Evolutionary conservation across 2,329 filamentous ascomycete genomes (phyloP).

Genomic region (Paecilomyces formosus): DNA sequence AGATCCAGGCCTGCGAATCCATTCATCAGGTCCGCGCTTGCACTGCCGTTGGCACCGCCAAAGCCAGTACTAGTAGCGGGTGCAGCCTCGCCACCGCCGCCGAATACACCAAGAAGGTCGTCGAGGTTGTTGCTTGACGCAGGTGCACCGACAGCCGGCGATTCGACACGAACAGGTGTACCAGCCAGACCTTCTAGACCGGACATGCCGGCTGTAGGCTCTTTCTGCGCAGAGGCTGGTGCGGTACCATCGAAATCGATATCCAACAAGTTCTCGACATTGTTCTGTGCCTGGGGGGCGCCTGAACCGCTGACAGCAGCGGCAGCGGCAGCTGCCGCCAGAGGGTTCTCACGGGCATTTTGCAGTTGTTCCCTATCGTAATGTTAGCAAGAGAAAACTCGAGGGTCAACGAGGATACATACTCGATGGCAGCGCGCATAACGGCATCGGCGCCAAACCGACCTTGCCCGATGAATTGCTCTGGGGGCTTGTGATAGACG

Average conservation of each 20-base stretch:
- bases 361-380: slow-evolving; percentile 67
- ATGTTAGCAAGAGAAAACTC: not conserved
- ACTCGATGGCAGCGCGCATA: slow-evolving; percentile 88
- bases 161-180: slow-evolving; percentile 44
- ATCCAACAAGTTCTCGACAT: slow-evolving; percentile 89
- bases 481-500: slow-evolving; percentile 96
- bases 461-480: slow-evolving; percentile 95
- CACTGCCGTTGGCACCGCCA: slow-evolving; percentile 21
- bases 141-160: slow-evolving; percentile 32
- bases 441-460: slow-evolving; percentile 90
- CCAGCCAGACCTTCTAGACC: slow-evolving; percentile 53
- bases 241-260: slow-evolving; percentile 93
- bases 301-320: slow-evolving; percentile 53
- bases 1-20: slow-evolving; percentile 80
- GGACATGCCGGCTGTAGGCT: slow-evolving; percentile 56
- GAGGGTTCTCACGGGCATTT: slow-evolving; percentile 86
- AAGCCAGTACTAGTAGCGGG: slow-evolving; percentile 21
- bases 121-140: slow-evolving; percentile 58
- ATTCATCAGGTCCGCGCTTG: slow-evolving; percentile 58
- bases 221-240: slow-evolving; percentile 73
- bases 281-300: slow-evolving; percentile 53
- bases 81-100: slow-evolving; percentile 36
- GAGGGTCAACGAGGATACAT: slow-evolving; percentile 17
- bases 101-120: slow-evolving; percentile 70
- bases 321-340: slow-evolving; percentile 72